Evolutionary conservation across 2,329 filamentous ascomycete genomes (phyloP), one percentile per base, ranked within the genome.

Genomic region (Venturia aucupariae): DNA sequence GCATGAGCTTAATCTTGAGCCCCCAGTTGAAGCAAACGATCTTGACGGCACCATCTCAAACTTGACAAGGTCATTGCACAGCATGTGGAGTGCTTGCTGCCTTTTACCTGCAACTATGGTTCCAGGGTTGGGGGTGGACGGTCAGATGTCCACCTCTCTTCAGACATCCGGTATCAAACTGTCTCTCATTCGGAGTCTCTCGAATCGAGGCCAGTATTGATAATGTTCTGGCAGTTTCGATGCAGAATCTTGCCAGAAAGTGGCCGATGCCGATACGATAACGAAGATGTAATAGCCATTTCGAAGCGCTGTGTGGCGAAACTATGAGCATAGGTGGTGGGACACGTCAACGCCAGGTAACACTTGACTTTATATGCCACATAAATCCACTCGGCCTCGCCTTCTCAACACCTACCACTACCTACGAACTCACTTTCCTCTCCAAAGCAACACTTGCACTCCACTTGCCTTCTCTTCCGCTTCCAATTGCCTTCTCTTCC

Each of bases 11-110:
- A 24, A 57, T 10, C 10, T 35, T 57, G 30, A 57, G 30, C 11
- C 30, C 15, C 27, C 51, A 57, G 10, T 57, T 57, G 51, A 57
- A 19, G 51, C 51, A 35, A 57, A 35, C 27, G 8, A 57, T 57
- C 27, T 57, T 35, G 22, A 32, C 30, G 15, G 19, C 51, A 24
- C 30, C 51, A 32, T 57, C 51, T 30, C 51, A 57, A 57, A 57
- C 51, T 57, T 57, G 51, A 35, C 51, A 57, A 57, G 27, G 30
- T 17, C 30, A 57, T 57, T 35, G 10, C 51, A 57, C 51, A 57
- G 30, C 51, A 32, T 35, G 51, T 7, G 6, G 48, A 35, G 17
- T 51, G 46, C 44, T 24, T 24, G 7, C 35, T 38, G n/a, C 22
- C 44, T n/a, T 46, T 4, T 7, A 3, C 19, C n/a, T 22, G 44